These are phyloP conservation scores for Yamadazyma blattariae DNA, from an alignment of 1,139 yeast species.

Conservation along the genomic window DNA sequence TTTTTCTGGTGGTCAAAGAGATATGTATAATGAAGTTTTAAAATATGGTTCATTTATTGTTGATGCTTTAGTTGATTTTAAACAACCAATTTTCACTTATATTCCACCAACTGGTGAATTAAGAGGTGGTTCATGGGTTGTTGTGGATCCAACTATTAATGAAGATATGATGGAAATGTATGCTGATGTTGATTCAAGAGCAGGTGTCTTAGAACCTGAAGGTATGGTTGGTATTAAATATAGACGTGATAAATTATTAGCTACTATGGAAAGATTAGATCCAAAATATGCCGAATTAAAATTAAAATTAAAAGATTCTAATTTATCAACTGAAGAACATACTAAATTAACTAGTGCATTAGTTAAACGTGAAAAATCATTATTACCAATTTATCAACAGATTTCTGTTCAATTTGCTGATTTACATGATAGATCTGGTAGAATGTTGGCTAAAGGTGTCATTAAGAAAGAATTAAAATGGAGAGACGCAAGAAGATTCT, in stretches of 20 bases:
- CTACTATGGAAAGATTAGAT: conserved; percentile 90
- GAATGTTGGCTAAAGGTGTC: conserved; percentile 94
- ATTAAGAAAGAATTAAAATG: conserved; percentile 83
- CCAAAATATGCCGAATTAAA: conserved; percentile 67
- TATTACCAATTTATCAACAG: conserved; percentile 88
- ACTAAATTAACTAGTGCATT: conserved; percentile 63
- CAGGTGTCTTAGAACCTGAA: conserved; percentile 97
- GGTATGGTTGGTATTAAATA: conserved; percentile 99
- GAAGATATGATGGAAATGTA: conserved; percentile 99
- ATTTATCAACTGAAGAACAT: conserved; percentile 61
- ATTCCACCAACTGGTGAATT: conserved; percentile 98
- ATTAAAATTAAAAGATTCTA: conserved; percentile 50
- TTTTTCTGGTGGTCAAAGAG: conserved; percentile 99
- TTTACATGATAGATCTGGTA: conserved; percentile 93
- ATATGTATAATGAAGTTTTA: conserved; percentile 97
- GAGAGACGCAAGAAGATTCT: conserved; percentile 87
- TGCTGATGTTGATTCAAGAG: conserved; percentile 95
- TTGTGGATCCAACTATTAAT: conserved; percentile 97
- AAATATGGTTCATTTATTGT: conserved; percentile 96
- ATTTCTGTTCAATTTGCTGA: conserved; percentile 96
- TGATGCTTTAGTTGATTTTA: conserved; percentile 92
- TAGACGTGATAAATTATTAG: conserved; percentile 85
- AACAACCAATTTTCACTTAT: conserved; percentile 94
- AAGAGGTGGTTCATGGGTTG: conserved; percentile 99
- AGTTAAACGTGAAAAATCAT: conserved; percentile 71